These are phyloP conservation scores for Trametes sanguinea DNA, from an alignment of 768 basidiomycete species.

Conservation along the genomic window DNA sequence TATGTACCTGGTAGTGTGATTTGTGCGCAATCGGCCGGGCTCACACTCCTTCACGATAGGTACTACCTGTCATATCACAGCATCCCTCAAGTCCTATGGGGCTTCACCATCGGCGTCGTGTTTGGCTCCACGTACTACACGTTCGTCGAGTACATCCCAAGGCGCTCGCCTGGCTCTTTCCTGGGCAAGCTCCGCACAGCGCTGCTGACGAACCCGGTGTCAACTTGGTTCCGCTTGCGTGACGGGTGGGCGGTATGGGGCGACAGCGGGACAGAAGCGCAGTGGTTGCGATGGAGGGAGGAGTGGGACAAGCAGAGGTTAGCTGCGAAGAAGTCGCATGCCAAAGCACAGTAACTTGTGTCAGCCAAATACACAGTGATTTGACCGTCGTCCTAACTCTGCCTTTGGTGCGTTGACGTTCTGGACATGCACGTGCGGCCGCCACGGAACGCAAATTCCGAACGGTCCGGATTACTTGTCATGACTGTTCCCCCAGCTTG, in stretches of 20 bases:
- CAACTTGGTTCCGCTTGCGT: conserved; percentile 66
- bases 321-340: conserved; percentile 3
- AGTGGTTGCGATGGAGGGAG: conserved; percentile 68
- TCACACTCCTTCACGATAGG: conserved; percentile 38
- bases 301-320: conserved; percentile 50
- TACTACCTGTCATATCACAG: conserved; percentile 76
- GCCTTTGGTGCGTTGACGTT: too few relatives aligned
- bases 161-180: conserved; percentile 50
- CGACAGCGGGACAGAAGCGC: conserved; percentile 74
- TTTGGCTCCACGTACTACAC: conserved; percentile 59
- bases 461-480: too few relatives aligned
- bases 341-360: not conserved
- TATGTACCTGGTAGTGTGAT: conserved; percentile 28
- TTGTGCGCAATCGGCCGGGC: not conserved
- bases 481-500: too few relatives aligned
- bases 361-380: not conserved
- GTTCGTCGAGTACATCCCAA: conserved; percentile 60
- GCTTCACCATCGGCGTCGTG: conserved; percentile 59
- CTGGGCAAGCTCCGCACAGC: conserved; percentile 51
- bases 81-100: conserved; percentile 73
- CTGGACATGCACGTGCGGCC: too few relatives aligned
- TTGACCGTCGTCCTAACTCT: too few relatives aligned
- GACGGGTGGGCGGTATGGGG: conserved; percentile 84
- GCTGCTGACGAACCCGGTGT: conserved; percentile 58
- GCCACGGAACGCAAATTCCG: too few relatives aligned